A percentile compares a stretch with the other conserved stretches of the same genome.
Evolutionary conservation across 1,139 yeast genomes (phyloP).

Genomic region (Candida frijolesensis): DNA sequence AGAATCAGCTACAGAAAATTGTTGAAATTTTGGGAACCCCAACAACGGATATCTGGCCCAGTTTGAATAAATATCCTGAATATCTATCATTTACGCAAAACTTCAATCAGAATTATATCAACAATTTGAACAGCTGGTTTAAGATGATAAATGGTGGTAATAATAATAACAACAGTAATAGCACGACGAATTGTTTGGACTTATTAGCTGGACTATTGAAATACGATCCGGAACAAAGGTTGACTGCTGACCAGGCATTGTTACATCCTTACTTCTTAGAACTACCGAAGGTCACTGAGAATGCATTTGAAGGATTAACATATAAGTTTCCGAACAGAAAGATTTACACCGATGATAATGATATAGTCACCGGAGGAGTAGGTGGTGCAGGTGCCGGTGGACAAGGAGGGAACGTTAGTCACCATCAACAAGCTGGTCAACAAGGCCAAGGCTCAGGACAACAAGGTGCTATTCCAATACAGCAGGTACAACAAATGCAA

Average conservation of each 20-base stretch:
- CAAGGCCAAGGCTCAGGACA: conserved; percentile 11
- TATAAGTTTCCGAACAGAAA: conserved; percentile 72
- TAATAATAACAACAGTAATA: conserved; percentile 47
- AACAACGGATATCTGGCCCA: conserved; percentile 71
- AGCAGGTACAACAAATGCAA: conserved; percentile 6
- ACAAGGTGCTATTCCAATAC: conserved; percentile 1
- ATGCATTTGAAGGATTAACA: conserved; percentile 67
- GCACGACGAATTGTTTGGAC: conserved; percentile 48
- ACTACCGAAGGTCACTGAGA: conserved; percentile 65
- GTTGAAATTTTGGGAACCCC: conserved; percentile 93
- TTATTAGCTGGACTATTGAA: conserved; percentile 65
- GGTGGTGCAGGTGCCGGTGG: neutral
- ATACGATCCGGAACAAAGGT: conserved; percentile 81
- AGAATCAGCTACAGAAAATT: conserved; percentile 87
- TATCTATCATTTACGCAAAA: conserved; percentile 61
- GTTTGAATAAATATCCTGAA: conserved; percentile 81
- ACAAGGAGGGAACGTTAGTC: neutral
- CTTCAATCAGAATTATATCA: conserved; percentile 60
- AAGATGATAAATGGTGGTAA: conserved; percentile 76
- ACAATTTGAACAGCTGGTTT: conserved; percentile 81
- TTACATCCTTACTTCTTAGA: conserved; percentile 75
- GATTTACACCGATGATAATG: conserved; percentile 77
- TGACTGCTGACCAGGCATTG: conserved; percentile 73
- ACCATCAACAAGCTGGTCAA: conserved; percentile 21
- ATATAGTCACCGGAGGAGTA: conserved; percentile 43